Base-by-base conservation (phyloP, 805 yeast genomes). In the Saccharomycopsis fermentans region DNA sequence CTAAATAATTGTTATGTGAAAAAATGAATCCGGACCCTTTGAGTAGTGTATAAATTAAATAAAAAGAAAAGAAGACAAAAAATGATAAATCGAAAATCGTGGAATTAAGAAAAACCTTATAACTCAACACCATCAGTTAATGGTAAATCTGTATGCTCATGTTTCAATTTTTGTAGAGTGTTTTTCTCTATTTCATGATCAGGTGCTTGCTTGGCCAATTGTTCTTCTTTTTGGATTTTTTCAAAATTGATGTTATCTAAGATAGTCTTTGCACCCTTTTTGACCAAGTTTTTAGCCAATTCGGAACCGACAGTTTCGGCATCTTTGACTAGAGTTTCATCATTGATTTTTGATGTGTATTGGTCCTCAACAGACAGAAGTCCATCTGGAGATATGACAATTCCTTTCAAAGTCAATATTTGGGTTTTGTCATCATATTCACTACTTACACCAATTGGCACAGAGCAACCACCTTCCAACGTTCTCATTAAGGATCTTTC, bases 401-500 rank as follows among this genome's bases (percentile, higher is more conserved):
- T 78, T 5, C 87, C 95, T 63, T 81, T 80, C 62, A 91, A 72
- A 4, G 69, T 66, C 58, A 90, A 75, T 8, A 63, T 63, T 39
- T 77, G 71, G 0, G 82, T 75, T 1, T 55, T 64, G 57, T 79
- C 71, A 63, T 79, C 73, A 60, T 72, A 86, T 8, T 66, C 63
- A n/a, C 90, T 77, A 63, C 82, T 79, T 32, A 90, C 96, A 56
- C 99, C 99, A 63, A 94, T 87, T 6, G 99, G 99, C 17, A 94
- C 97, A 1, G 97, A 89, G 72, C 99, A 94, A 8, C 99, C 99
- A 62, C 98, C 99, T 74, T 94, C 98, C 60, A 94, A 78, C 26
- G 86, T 78, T 71, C 92, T 80, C 88, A 94, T 81, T 62, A 94
- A 73, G 6, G 92, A 77, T 66, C 99, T 80, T 72, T 94, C 99